Percentiles rank a stretch among this genome's conserved stretches.
Evolutionary conservation across 2,329 filamentous ascomycete species (phyloP).

Genomic region (Penicillium thymicola): DNA sequence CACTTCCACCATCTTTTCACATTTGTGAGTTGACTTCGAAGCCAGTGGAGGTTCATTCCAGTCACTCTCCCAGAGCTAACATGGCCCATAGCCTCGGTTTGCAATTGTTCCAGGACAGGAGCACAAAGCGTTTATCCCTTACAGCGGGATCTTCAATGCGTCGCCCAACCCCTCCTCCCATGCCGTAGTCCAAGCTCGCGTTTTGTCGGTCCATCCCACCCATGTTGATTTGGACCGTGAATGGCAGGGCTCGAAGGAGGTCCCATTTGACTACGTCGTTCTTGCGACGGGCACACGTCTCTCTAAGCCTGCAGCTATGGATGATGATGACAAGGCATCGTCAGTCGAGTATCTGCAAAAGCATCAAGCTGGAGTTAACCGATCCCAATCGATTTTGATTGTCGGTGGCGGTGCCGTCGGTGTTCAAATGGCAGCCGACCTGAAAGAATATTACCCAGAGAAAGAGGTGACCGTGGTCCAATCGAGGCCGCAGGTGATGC

Average conservation of each 20-base stretch:
- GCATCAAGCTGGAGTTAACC: slow-evolving; percentile 32
- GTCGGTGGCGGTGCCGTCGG: slow-evolving; percentile 51
- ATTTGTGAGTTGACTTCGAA: slow-evolving; percentile 26
- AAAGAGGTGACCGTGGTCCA: slow-evolving; percentile 50
- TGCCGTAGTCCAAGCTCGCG: slow-evolving; percentile 32
- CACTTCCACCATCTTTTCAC: slow-evolving; percentile 39
- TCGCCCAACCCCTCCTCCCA: slow-evolving; percentile 24
- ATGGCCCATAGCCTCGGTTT: slow-evolving; percentile 28
- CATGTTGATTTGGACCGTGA: slow-evolving; percentile 34
- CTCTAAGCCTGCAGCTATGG: slow-evolving; percentile 35
- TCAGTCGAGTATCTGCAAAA: slow-evolving; percentile 33
- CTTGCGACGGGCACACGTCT: slow-evolving; percentile 35
- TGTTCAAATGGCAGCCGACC: slow-evolving; percentile 51
- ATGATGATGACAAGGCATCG: slow-evolving; percentile 31
- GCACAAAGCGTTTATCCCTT: slow-evolving; percentile 38
- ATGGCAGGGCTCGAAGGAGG: slow-evolving; percentile 32
- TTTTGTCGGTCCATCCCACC: slow-evolving; percentile 27
- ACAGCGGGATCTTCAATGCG: slow-evolving; percentile 30
- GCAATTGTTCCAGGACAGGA: slow-evolving; percentile 35
- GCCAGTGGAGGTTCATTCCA: no score
- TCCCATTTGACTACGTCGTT: slow-evolving; percentile 35
- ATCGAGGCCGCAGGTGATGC: slow-evolving; percentile 42
- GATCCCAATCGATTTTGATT: slow-evolving; percentile 33
- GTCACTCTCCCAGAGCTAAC: background rate
- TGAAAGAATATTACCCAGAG: slow-evolving; percentile 47